Evolutionary conservation across 208 protist genomes (phyloP), one percentile per base, ranked within the genome.

Genomic region (Trypanosoma theileri): DNA sequence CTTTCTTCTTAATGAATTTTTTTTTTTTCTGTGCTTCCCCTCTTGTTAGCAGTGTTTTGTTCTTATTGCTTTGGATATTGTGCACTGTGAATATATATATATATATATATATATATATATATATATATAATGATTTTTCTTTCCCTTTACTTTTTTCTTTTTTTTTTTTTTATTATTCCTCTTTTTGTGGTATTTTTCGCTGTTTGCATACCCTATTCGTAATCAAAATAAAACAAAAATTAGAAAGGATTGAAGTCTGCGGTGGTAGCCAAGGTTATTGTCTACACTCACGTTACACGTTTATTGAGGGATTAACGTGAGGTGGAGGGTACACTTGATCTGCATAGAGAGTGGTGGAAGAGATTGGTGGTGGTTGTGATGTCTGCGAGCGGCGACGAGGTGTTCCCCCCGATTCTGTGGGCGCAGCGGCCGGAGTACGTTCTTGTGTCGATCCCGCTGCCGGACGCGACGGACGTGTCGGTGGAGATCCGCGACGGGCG

Each of bases 391-490:
- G 9, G 67, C 16, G 77, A 75, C 0, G 44, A 77, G 1, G 62
- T 85, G 31, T 88, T 85, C 60, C 85, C 88, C 11, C 84, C 82
- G 9, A 76, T 94, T 59, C 71, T 83, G 35, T 97, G 92, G 92
- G 89, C 92, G 19, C 92, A 94, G 79, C 76, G 88, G 35, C 68
- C 76, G 16, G 88, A 97, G 56, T 71, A 76, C 55, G 73, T 97
- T 11, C 80, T 96, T 21, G 44, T 97, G 13, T 93, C 89, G 14
- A 73, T 97, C 22, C 72, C 74, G 11, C 69, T 97, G 21, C 86
- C 89, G 60, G 89, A 97, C 73, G 81, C 86, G 12, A 83, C 66
- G 10, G 70, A 86, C 42, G 86, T 94, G 7, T 73, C 63, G 42
- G 65, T 97, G 21, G 74, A 89, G 60, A 68, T 94, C 45, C 72